Conservation (phyloP, 2,329 filamentous ascomycete genomes). For the Alternaria triticimaculans region DNA sequence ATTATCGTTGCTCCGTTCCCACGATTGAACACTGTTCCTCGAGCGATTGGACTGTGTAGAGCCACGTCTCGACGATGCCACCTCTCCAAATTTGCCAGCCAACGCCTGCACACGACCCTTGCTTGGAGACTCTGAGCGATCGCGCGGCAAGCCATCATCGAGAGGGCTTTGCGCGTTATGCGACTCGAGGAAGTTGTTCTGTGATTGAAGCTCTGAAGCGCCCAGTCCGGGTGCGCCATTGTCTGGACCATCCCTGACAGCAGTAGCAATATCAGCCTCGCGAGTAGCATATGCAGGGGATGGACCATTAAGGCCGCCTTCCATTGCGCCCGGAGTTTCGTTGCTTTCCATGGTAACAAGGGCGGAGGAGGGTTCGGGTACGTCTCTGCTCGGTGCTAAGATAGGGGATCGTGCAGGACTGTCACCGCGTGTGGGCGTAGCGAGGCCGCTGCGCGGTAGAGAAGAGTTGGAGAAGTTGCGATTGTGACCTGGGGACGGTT, state of each 20-base stretch:
- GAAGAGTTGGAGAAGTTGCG: slow-evolving; percentile 50
- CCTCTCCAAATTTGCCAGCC: slow-evolving; percentile 58
- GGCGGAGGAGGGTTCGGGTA: slow-evolving; percentile 58
- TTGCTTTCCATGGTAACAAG: slow-evolving; percentile 52
- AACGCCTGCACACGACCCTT: slow-evolving; percentile 60
- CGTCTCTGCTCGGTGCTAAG: slow-evolving; percentile 54
- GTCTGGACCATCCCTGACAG: slow-evolving; percentile 31
- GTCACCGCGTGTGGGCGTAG: slow-evolving; percentile 64
- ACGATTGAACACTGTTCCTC: slow-evolving; percentile 49
- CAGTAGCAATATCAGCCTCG: slow-evolving; percentile 47
- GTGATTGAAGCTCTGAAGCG: slow-evolving; percentile 42
- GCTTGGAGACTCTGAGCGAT: slow-evolving; percentile 54
- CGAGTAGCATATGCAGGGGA: slow-evolving; percentile 40
- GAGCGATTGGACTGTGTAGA: slow-evolving; percentile 55
- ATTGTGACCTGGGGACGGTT: slow-evolving; percentile 49
- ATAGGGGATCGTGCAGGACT: slow-evolving; percentile 67
- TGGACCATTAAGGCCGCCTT: slow-evolving; percentile 33
- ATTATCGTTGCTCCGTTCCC: slow-evolving; percentile 48
- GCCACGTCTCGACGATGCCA: slow-evolving; percentile 54
- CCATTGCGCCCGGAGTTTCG: slow-evolving; percentile 32
- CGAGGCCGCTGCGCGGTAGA: slow-evolving; percentile 60
- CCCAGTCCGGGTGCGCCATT: slow-evolving; percentile 30
- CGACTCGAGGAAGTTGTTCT: slow-evolving; percentile 45
- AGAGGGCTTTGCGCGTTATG: slow-evolving; percentile 38
- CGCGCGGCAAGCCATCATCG: slow-evolving; percentile 37